These are phyloP conservation scores for Olyra latifolia DNA, from an alignment of 176 grass and related monocot species.

Conservation along the genomic window DNA sequence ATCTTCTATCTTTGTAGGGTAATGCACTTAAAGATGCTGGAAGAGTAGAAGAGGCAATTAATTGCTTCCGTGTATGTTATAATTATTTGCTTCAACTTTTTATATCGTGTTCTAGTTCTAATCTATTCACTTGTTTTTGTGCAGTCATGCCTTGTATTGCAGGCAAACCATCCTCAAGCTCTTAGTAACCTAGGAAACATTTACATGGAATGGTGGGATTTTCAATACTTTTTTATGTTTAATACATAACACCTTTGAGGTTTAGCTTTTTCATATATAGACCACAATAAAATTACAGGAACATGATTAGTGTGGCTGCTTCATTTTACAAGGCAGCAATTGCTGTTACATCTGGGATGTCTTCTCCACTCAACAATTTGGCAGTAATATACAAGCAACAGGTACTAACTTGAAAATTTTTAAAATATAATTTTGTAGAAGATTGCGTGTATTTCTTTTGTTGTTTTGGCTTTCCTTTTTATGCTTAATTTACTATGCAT, in stretches of 20 bases:
- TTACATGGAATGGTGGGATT: conserved; percentile 88
- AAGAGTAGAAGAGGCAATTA: conserved; percentile 85
- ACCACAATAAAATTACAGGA: conserved; percentile 52
- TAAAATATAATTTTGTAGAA: neutral
- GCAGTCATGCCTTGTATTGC: conserved; percentile 78
- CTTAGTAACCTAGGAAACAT: conserved; percentile 88
- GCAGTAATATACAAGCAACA: conserved; percentile 96
- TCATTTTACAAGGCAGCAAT: conserved; percentile 87
- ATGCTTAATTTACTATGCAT: neutral
- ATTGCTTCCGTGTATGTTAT: conserved; percentile 62
- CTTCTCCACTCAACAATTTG: conserved; percentile 89
- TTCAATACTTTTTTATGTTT: neutral
- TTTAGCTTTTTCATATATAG: neutral
- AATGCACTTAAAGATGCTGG: conserved; percentile 96
- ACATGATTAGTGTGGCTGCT: conserved; percentile 62
- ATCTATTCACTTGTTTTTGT: conserved; percentile 24
- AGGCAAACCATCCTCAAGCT: conserved; percentile 91
- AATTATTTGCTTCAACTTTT: conserved; percentile 13
- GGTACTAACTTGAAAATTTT: conserved; percentile 34
- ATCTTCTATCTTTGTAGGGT: conserved; percentile 44
- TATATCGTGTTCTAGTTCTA: conserved; percentile 14
- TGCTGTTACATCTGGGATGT: conserved; percentile 76
- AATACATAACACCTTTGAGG: neutral
- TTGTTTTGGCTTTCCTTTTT: neutral
- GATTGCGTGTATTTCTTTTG: neutral